Conservation (phyloP, 2,329 filamentous ascomycete species). For the Phialemoniopsis sp. region DNA sequence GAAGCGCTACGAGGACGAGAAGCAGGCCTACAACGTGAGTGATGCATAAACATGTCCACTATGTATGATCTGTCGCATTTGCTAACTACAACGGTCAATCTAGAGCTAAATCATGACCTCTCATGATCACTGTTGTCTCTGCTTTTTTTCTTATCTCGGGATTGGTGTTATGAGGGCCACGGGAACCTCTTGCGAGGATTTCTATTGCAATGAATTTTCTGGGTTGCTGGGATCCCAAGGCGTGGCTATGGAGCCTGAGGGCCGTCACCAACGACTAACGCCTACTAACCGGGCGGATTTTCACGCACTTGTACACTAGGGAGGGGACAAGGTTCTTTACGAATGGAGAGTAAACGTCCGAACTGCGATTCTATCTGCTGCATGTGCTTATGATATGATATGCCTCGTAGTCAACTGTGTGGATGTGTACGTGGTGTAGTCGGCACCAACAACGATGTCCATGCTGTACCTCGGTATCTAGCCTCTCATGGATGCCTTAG, state of each 20-base stretch:
- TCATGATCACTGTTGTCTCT: slow-evolving; percentile 12
- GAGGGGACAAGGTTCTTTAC: neutral
- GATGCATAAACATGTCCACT: slow-evolving; percentile 2
- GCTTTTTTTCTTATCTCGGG: slow-evolving; percentile 22
- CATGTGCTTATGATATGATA: no score
- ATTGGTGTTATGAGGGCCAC: slow-evolving; percentile 20
- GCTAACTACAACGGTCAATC: slow-evolving; percentile 17
- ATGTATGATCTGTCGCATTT: slow-evolving; percentile 8
- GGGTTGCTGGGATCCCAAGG: slow-evolving; percentile 12
- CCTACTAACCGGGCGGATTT: no score
- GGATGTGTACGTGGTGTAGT: no score
- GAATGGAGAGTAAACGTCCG: no score
- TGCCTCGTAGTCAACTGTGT: no score
- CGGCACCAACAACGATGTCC: no score
- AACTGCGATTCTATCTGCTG: no score
- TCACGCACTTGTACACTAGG: slow-evolving; percentile 12
- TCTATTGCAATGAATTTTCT: slow-evolving; percentile 11
- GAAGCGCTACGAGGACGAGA: slow-evolving; percentile 99
- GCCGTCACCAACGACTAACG: no score
- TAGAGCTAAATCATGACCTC: slow-evolving; percentile 13
- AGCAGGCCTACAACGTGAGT: slow-evolving; percentile 86
- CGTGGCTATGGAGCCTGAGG: no score
- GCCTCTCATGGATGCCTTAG: no score
- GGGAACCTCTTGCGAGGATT: slow-evolving; percentile 13
- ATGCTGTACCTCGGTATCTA: no score